phyloP scores from a whole-genome alignment of 495 filamentous ascomycete genomes.

The Jackrogersella multiformis region DNA sequence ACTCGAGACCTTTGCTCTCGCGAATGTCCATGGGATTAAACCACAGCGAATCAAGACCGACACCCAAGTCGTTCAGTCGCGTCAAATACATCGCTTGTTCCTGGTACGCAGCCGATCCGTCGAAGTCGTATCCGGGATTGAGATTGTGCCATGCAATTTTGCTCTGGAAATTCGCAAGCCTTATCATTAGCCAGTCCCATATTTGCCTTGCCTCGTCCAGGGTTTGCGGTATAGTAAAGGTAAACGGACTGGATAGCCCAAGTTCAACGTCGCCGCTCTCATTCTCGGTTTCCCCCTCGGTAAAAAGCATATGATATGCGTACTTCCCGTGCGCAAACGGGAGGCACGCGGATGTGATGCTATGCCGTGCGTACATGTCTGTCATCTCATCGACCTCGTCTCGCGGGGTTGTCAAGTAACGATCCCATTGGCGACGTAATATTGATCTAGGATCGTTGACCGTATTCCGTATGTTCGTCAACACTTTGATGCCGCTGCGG shows the following conservation, averaged over 20 bases:
- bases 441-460: slow-evolving; percentile 25
- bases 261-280: slow-evolving; percentile 24
- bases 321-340: slow-evolving; percentile 41
- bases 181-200: slow-evolving; percentile 31
- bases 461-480: slow-evolving; percentile 32
- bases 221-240: slow-evolving; percentile 27
- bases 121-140: slow-evolving; percentile 40
- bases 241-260: slow-evolving; percentile 14
- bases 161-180: slow-evolving; percentile 35
- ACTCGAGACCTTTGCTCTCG: slow-evolving; percentile 30
- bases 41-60: slow-evolving; percentile 26
- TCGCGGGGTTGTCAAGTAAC: slow-evolving; percentile 21
- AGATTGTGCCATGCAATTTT: slow-evolving; percentile 33
- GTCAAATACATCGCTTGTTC: slow-evolving; percentile 35
- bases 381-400: slow-evolving; percentile 45
- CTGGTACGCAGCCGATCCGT: slow-evolving; percentile 19
- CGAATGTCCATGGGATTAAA: slow-evolving; percentile 23
- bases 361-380: slow-evolving; percentile 38
- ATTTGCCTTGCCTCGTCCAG: slow-evolving; percentile 32
- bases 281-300: slow-evolving; percentile 28
- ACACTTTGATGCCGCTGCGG: slow-evolving; percentile 39
- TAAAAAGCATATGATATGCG: slow-evolving; percentile 41
- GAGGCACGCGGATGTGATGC: slow-evolving; percentile 29
- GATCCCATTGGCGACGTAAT: slow-evolving; percentile 33
- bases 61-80: slow-evolving; percentile 28